Evolutionary conservation across 164 flowering plant species (phyloP).

Genomic region (Vitis amurensis): DNA sequence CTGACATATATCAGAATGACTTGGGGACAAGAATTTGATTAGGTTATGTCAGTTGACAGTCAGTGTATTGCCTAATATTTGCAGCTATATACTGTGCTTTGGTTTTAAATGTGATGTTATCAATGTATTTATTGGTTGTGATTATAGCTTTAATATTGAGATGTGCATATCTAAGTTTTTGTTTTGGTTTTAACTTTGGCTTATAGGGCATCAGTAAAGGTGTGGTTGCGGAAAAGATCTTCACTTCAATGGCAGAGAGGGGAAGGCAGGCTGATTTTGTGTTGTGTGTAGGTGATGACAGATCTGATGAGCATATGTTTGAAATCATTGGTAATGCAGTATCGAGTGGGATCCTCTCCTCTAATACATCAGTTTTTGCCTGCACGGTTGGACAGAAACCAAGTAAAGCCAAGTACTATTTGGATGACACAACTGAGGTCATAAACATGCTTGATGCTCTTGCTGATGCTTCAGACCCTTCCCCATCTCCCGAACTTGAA

Average conservation of each 20-base stretch:
- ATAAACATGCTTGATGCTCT: constrained; percentile 44
- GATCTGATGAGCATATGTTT: constrained; percentile 74
- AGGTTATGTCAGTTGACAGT: too few species aligned
- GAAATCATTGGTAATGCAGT: constrained; percentile 41
- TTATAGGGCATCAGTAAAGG: constrained; percentile 66
- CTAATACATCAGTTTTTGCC: constrained; percentile 39
- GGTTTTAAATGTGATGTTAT: too few species aligned
- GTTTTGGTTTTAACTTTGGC: not conserved
- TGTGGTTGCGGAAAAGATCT: constrained; percentile 54
- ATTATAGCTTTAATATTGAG: too few species aligned
- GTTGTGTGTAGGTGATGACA: constrained; percentile 58
- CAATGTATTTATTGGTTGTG: too few species aligned
- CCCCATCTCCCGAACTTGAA: constrained; percentile 16
- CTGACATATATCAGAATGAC: too few species aligned
- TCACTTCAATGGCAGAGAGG: constrained; percentile 44
- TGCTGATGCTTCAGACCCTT: constrained; percentile 44
- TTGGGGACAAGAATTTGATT: too few species aligned
- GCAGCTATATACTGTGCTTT: too few species aligned
- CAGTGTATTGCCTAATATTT: too few species aligned
- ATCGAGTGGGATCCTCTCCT: constrained; percentile 26
- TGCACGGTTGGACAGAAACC: constrained; percentile 67
- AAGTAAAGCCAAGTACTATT: constrained; percentile 61
- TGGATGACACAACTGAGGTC: constrained; percentile 55
- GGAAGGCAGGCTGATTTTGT: constrained; percentile 59
- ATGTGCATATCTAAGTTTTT: not conserved